Conservation (phyloP, 352 stramenopile genomes). For the Pythium myriotylum region DNA sequence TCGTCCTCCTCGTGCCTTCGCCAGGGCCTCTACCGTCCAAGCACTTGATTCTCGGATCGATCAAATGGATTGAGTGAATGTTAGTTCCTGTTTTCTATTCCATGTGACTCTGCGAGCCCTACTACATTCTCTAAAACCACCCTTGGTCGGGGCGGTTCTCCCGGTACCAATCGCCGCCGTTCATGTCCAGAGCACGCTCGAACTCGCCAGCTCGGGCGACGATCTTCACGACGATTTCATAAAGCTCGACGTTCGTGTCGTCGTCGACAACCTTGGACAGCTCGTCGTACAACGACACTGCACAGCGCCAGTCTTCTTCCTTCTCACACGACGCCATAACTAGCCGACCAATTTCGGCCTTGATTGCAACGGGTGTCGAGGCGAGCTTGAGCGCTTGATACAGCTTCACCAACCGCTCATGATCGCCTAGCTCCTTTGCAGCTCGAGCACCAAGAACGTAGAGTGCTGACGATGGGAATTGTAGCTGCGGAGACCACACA, state of each 20-base stretch:
- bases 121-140: conserved; percentile 40
- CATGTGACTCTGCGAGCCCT: background rate
- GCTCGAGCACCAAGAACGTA: conserved; percentile 67
- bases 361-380: conserved; percentile 59
- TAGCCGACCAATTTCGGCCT: conserved; percentile 48
- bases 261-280: conserved; percentile 57
- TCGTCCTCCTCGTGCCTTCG: conserved; percentile 84
- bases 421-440: conserved; percentile 45
- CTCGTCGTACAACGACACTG: conserved; percentile 79
- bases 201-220: conserved; percentile 84
- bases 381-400: conserved; percentile 47
- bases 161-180: conserved; percentile 85
- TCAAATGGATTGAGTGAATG: conserved; percentile 84
- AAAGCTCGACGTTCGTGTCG: conserved; percentile 70
- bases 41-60: conserved; percentile 78
- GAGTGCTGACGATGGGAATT: conserved; percentile 67
- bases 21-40: conserved; percentile 76
- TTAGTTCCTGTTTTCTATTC: background rate
- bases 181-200: conserved; percentile 82
- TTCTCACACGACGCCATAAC: conserved; percentile 64
- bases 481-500: conserved; percentile 55
- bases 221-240: conserved; percentile 83
- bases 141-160: conserved; percentile 74
- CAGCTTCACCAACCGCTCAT: conserved; percentile 62
- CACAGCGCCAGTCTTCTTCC: conserved; percentile 69